Conservation (phyloP, 2,329 filamentous ascomycete genomes). For the Huntiella abstrusa region DNA sequence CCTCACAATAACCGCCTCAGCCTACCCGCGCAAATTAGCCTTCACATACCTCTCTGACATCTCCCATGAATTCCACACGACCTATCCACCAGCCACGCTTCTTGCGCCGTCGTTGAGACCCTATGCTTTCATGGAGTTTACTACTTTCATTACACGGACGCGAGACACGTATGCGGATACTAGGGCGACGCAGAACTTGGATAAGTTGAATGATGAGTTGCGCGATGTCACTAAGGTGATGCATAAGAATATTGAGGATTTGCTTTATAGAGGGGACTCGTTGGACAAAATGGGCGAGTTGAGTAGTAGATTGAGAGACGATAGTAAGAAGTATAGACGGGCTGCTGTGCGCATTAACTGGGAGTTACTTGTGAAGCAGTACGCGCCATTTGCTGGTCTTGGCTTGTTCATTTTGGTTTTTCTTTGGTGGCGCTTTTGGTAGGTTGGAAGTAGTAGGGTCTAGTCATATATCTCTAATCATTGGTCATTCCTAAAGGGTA, state of each 20-base stretch:
- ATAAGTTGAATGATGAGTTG: slow-evolving; percentile 90
- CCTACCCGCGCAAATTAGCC: slow-evolving; percentile 93
- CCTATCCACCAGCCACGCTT: slow-evolving; percentile 58
- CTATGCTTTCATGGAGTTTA: slow-evolving; percentile 95
- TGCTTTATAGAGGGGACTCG: slow-evolving; percentile 85
- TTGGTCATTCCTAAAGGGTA: slow-evolving; percentile 1
- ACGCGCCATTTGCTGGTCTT: slow-evolving; percentile 72
- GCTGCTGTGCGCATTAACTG: slow-evolving; percentile 94
- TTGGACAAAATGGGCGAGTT: slow-evolving; percentile 96
- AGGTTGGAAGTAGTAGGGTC: slow-evolving; percentile 6
- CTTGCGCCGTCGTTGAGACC: slow-evolving; percentile 59
- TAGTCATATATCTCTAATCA: background rate
- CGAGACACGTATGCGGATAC: slow-evolving; percentile 89
- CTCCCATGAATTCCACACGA: slow-evolving; percentile 72
- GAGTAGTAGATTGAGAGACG: slow-evolving; percentile 68
- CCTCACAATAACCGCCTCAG: slow-evolving; percentile 79
- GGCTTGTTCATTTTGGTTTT: slow-evolving; percentile 71
- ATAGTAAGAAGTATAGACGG: slow-evolving; percentile 82
- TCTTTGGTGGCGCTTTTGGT: slow-evolving; percentile 89
- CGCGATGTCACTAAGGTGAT: slow-evolving; percentile 97
- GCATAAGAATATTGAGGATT: slow-evolving; percentile 99
- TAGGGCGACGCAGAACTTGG: slow-evolving; percentile 77
- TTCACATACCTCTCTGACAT: slow-evolving; percentile 96
- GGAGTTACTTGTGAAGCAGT: slow-evolving; percentile 92
- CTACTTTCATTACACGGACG: slow-evolving; percentile 86